Base-by-base conservation (phyloP, 2,329 filamentous ascomycete genomes). In the Colletotrichum euphorbiae region DNA sequence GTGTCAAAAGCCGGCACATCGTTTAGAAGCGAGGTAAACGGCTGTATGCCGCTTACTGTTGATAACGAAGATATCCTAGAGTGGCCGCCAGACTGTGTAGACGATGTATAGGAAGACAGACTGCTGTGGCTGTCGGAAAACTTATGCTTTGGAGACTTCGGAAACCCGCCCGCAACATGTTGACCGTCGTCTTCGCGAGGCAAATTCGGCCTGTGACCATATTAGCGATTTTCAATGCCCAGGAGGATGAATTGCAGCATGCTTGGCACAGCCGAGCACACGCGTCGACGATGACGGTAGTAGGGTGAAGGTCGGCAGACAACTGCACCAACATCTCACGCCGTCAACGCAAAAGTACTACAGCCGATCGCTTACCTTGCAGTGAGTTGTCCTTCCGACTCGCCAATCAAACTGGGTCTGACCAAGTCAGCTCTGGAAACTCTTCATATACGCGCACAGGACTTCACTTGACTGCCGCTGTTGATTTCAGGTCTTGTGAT, bases 61-160 rank as follows among this genome's bases (percentile, higher is more conserved):
- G 86, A 87, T 48, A 83, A 78, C 0, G 85, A 88, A 2, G 86
- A 87, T 56, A 86, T 80, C 42, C 85, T 80, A 2, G 86, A 88
- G 72, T 87, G 84, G 0, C 80, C 78, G 13, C 77, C 76, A 1
- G 83, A 85, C 48, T 78, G 78, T 1, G 78, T 80, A 3, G 84
- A 82, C 3, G 83, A 83, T 17, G 80, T 80, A 72, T 82, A 83
- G 1, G 82, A 85, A 3, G 84, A 84, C 15, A 85, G 74, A 62
- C 83, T 88, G 78, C 84, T 85, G 60, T 81, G 80, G 71, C 85
- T 87, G 71, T 84, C 81, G 0, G 85, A 87, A 62, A 80, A 80
- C 72, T 80, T 83, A 75, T 84, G 82, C 43, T 70, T 72, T n/a
- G 70, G 70, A 17, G 70, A 71, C 12, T 70, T 67, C n/a, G 71